Evolutionary conservation across 2,329 filamentous ascomycete genomes (phyloP).

Genomic region (Corniculantispora saksenae): DNA sequence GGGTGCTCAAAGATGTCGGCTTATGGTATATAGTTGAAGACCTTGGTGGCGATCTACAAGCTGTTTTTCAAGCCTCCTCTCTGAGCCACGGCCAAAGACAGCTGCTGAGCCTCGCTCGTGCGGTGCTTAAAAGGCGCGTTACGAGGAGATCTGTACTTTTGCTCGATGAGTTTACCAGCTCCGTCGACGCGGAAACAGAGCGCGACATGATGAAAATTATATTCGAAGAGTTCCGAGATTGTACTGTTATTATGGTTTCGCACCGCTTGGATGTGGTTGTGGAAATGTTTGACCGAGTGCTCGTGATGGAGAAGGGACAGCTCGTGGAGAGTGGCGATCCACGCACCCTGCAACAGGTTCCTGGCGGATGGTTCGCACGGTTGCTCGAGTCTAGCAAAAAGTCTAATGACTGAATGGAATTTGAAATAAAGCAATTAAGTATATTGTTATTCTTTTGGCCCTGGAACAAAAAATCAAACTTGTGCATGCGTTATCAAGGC

Average conservation of each 20-base stretch:
- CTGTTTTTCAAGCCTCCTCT: constrained; percentile 42
- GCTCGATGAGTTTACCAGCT: constrained; percentile 2
- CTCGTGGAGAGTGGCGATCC: constrained; percentile 43
- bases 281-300: constrained; percentile 50
- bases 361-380: constrained; percentile 33
- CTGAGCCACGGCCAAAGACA: constrained; percentile 36
- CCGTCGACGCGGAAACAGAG: constrained; percentile 22
- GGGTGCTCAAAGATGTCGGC: constrained; percentile 31
- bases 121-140: constrained; percentile 20
- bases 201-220: constrained; percentile 17
- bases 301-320: constrained; percentile 50
- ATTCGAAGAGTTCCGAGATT: constrained; percentile 21
- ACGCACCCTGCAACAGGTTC: constrained; percentile 25
- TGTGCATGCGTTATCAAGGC: too few species aligned
- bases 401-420: too few species aligned
- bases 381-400: constrained; percentile 18
- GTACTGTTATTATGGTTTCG: constrained; percentile 21
- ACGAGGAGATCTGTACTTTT: not conserved
- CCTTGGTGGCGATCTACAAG: constrained; percentile 28
- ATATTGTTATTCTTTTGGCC: too few species aligned
- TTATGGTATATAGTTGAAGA: constrained; percentile 30
- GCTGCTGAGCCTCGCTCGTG: constrained; percentile 24
- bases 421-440: too few species aligned
- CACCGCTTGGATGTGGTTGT: constrained; percentile 49
- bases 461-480: too few species aligned